Evolutionary conservation across 305 asterid genomes (phyloP), one percentile per base, ranked within the genome.

Genomic region (Solanum chacoense): DNA sequence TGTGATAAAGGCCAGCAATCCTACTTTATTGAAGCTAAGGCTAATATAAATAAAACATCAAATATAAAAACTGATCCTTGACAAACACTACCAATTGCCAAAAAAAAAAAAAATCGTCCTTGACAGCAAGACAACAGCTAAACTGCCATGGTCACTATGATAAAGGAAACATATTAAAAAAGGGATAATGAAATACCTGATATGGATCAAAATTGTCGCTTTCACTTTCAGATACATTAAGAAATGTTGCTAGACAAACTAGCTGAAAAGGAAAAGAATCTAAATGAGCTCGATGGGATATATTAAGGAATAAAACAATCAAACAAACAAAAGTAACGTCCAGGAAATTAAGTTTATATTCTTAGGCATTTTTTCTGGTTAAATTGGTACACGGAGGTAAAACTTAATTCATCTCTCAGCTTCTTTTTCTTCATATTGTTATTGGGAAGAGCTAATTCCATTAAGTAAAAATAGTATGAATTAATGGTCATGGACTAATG

Each of bases 171-270:
- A 31, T 67, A 69, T 69, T 36, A 59, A 8, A 73, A 37, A 12
- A 35, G 35, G 80, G 87, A 29, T 34, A 78, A 16, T 34, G 78
- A 50, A 85, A 69, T 94, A 96, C 99, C 98, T 97, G 99, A 93
- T 94, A 96, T 16, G 99, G 99, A 91, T 97, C 96, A 89, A 97
- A 97, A 88, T 89, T 94, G 93, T 96, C 98, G 89, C 96, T 95
- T 89, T 95, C 99, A 7, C 96, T 95, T 89, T 96, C 99, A 8
- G 99, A 94, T 59, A 95, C 99, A n/a, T 95, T 95, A 63, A 97
- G 98, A 95, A 97, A 97, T 37, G 99, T 96, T 42, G 99, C 99
- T 76, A 97, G 95, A 91, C 99, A 97, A 90, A 96, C 99, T 86
- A 98, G 98, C 99, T 97, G 98, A 89, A 87, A 86, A 79, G 50